A percentile compares a stretch with the other conserved stretches of the same genome.
phyloP scores from a whole-genome alignment of 805 yeast genomes.

The Jamesozyma hellenica region DNA sequence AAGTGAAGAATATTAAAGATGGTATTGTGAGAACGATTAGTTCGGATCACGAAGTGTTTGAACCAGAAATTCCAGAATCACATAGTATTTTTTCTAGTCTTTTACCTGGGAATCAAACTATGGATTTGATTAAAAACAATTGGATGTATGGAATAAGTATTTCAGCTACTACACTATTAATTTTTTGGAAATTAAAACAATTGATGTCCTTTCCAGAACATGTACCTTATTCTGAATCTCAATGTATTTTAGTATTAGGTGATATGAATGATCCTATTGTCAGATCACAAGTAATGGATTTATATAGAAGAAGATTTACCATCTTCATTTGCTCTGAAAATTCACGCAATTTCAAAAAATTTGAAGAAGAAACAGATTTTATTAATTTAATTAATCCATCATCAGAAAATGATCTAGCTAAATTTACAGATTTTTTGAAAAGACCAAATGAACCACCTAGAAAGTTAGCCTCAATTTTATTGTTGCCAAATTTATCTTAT shows the following conservation, averaged over 20 bases:
- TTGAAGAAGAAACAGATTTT: constrained; percentile 25
- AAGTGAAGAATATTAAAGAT: constrained; percentile 4
- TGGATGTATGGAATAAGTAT: constrained; percentile 13
- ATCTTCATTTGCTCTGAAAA: constrained; percentile 26
- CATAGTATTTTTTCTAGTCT: not conserved
- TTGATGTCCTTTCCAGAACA: constrained; percentile 10
- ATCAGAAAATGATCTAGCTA: constrained; percentile 14
- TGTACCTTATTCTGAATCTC: constrained; percentile 10
- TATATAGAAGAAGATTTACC: constrained; percentile 26
- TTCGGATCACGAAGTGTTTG: not conserved
- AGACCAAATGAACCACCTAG: constrained; percentile 4
- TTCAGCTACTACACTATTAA: constrained; percentile 10
- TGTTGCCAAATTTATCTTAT: constrained; percentile 28
- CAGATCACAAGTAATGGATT: constrained; percentile 28
- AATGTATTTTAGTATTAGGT: constrained; percentile 24
- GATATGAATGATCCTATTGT: constrained; percentile 29
- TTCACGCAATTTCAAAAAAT: constrained; percentile 13
- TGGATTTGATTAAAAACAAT: constrained; percentile 1
- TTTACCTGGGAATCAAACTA: not conserved
- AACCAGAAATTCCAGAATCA: not conserved
- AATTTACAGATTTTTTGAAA: constrained; percentile 12
- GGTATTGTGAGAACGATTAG: not conserved
- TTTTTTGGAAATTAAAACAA: constrained; percentile 9
- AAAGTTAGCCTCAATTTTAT: constrained; percentile 18
- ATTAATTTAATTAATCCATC: constrained; percentile 19